phyloP scores from a whole-genome alignment of 1,284 basidiomycete species.

The Sanguinoderma infundibulare region DNA sequence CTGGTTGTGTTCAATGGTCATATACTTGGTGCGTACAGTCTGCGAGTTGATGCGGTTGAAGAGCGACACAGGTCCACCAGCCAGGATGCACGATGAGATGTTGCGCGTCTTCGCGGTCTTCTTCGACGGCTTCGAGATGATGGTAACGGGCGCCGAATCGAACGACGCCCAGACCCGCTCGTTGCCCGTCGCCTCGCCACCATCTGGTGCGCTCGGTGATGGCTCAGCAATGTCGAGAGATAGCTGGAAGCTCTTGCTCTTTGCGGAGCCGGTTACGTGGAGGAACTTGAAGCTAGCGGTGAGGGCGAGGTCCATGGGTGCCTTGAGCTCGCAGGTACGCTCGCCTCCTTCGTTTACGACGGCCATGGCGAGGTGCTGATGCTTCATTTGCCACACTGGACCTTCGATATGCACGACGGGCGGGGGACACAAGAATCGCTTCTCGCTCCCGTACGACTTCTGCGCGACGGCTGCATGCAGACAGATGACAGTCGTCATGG shows the following conservation, averaged over 20 bases:
- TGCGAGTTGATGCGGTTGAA: conserved; percentile 98
- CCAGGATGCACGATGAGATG: conserved; percentile 89
- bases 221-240: conserved; percentile 83
- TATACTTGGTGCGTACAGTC: conserved; percentile 96
- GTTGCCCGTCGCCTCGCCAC: conserved; percentile 47
- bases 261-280: conserved; percentile 87
- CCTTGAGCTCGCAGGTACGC: conserved; percentile 81
- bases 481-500: conserved; percentile 89
- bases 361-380: conserved; percentile 82
- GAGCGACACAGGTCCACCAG: conserved; percentile 89
- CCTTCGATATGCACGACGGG: conserved; percentile 89
- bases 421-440: conserved; percentile 89
- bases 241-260: conserved; percentile 88
- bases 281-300: conserved; percentile 89
- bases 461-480: conserved; percentile 89
- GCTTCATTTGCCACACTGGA: conserved; percentile 79
- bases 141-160: conserved; percentile 88
- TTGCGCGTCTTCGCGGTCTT: conserved; percentile 96
- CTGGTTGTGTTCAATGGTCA: conserved; percentile 87
- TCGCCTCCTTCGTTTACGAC: conserved; percentile 86
- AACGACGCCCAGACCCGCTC: conserved; percentile 89
- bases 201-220: conserved; percentile 53
- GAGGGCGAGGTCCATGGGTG: conserved; percentile 79
- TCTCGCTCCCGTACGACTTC: conserved; percentile 92
- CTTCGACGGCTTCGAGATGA: conserved; percentile 97